These are phyloP conservation scores for Pisolithus marmoratus DNA, from an alignment of 768 basidiomycete species.

Conservation along the genomic window DNA sequence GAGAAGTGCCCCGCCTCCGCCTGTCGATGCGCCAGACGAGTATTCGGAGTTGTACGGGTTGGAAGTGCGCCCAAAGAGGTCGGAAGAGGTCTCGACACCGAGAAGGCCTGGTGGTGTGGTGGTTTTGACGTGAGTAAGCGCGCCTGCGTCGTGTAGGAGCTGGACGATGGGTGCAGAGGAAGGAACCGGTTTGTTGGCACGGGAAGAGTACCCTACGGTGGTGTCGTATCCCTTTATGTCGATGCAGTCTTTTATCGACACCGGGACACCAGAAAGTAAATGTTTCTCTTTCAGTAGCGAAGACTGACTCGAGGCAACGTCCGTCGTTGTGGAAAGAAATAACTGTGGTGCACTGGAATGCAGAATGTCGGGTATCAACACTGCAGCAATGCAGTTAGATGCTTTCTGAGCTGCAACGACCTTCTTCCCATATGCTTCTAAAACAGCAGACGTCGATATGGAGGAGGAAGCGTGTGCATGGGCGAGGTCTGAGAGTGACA, in stretches of 20 bases:
- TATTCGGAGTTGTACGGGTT: conserved; percentile 43
- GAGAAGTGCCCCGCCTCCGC: conserved; percentile 46
- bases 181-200: conserved; percentile 28
- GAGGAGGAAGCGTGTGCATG: conserved; percentile 22
- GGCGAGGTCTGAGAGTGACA: conserved; percentile 34
- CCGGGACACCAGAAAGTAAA: conserved; percentile 40
- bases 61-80: conserved; percentile 40
- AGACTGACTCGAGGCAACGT: background rate
- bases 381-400: conserved; percentile 47
- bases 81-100: conserved; percentile 36
- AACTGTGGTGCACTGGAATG: background rate
- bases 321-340: background rate
- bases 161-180: conserved; percentile 35
- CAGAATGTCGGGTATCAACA: conserved; percentile 29
- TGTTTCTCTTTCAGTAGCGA: background rate
- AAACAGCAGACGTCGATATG: conserved; percentile 26
- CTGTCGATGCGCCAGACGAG: conserved; percentile 43
- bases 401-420: conserved; percentile 33
- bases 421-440: conserved; percentile 38
- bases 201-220: conserved; percentile 39
- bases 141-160: conserved; percentile 38
- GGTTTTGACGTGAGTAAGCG: conserved; percentile 37
- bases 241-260: conserved; percentile 46
- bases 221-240: conserved; percentile 42
- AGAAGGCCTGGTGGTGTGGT: conserved; percentile 39